These are phyloP conservation scores for Scheffersomyces lignosus DNA, from an alignment of 805 yeast genomes.

Conservation along the genomic window DNA sequence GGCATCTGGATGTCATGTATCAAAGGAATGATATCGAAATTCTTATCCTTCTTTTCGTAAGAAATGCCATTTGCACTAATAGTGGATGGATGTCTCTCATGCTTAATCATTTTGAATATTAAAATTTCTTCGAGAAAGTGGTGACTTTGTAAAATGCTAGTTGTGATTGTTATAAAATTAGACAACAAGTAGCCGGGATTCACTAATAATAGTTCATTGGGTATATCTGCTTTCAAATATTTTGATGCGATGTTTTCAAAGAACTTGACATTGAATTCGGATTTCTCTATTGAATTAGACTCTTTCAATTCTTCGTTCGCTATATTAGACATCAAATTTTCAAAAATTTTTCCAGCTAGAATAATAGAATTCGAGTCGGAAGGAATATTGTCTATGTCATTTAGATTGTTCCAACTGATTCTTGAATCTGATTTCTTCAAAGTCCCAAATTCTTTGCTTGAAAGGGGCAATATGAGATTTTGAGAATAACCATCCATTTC, in stretches of 20 bases:
- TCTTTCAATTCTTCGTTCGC: conserved; percentile 7
- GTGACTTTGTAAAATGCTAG: conserved; percentile 20
- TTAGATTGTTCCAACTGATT: conserved; percentile 10
- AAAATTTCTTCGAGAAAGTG: conserved; percentile 29
- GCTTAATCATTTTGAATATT: conserved; percentile 23
- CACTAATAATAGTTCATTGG: conserved; percentile 28
- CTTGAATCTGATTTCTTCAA: conserved; percentile 5
- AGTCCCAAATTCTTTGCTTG: conserved; percentile 8
- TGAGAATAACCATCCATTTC: conserved; percentile 12
- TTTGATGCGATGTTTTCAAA: conserved; percentile 4
- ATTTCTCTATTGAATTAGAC: conserved; percentile 1
- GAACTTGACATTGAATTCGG: conserved; percentile 5
- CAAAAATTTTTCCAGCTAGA: conserved; percentile 11
- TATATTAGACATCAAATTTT: conserved; percentile 10
- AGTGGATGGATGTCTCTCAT: too few relatives aligned
- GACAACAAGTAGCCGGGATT: conserved; percentile 35
- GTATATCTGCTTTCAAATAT: conserved; percentile 4
- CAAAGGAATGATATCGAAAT: conserved; percentile 5
- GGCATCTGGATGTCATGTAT: conserved; percentile 18
- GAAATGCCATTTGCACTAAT: conserved; percentile 7
- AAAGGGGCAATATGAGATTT: conserved; percentile 19
- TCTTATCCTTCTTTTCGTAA: too few relatives aligned
- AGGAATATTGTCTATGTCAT: conserved; percentile 1
- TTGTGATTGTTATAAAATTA: conserved; percentile 25
- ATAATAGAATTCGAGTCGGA: conserved; percentile 11